Evolutionary conservation across 192 early-diverging fungal species (phyloP).

Genomic region (Funneliformis geosporum): DNA sequence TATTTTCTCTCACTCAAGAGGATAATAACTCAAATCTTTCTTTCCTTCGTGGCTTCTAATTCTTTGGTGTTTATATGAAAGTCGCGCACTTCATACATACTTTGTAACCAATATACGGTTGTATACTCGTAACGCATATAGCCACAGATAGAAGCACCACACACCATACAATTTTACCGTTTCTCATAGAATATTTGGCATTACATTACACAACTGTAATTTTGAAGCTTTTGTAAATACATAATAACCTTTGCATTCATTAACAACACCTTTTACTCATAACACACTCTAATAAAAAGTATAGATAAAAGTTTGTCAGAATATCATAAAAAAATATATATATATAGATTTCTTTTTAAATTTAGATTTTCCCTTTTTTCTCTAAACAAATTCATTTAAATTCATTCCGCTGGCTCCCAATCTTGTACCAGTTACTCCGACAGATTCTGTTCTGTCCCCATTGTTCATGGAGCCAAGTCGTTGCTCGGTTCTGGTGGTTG

Average conservation of each 20-base stretch:
- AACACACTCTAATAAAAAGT: neutral
- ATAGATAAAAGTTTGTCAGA: neutral
- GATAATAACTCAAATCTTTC: neutral
- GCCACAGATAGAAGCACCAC: neutral
- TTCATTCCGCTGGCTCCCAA: conserved; percentile 27
- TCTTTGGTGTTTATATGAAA: neutral
- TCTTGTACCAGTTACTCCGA: conserved; percentile 9
- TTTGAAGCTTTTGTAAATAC: neutral
- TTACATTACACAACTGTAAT: neutral
- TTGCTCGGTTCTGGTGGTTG: conserved; percentile 25
- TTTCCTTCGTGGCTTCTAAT: neutral
- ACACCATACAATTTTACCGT: neutral
- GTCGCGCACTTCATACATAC: neutral
- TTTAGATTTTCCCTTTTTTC: no score
- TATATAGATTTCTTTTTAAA: neutral
- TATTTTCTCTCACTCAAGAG: no score
- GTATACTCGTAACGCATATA: conserved; percentile 15
- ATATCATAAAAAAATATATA: neutral
- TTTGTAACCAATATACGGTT: neutral
- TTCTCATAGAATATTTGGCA: neutral
- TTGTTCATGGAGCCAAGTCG: conserved; percentile 30
- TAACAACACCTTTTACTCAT: neutral
- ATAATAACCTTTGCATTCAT: neutral
- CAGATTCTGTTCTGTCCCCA: conserved; percentile 30
- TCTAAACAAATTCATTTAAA: neutral